Base-by-base conservation (phyloP, 805 yeast species). In the Teunomyces panamensis region DNA sequence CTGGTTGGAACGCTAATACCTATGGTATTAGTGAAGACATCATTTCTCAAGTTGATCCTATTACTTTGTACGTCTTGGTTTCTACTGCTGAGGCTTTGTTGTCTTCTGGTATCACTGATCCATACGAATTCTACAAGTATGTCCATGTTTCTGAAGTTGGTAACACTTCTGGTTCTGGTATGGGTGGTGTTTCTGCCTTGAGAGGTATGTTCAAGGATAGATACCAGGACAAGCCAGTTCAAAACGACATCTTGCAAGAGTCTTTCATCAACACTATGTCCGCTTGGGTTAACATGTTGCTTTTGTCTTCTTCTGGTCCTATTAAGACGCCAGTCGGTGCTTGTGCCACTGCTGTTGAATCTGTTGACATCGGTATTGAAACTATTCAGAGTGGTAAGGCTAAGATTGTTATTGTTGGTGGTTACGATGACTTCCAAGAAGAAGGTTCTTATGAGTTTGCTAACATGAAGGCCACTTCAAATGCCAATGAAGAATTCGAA, bases 311-410 rank as follows among this genome's bases (percentile, higher is more conserved):
- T 5, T 89, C 97, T 50, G 99, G 99, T 73, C 99, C 99, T 52
- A 90, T 91, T 71, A 91, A 91, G 80, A 95, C 99, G 27, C 98
- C 99, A 45, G 99, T 94, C 48, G 99, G 96, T 76, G 99, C 99
- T 35, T 94, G 99, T 80, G 99, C 99, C 44, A 94, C 99, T 56
- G 94, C 99, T 48, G 87, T 94, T 52, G 99, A 94, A 77, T 94
- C 99, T 53, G 87, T 94, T 56, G 99, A 94, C 68, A 80, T 82
- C 61, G 99, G 97, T 82, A 81, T 87, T 56, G 99, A 94, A 75
- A 89, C 96, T 46, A 90, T 94, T 61, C 72, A 89, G 59, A 76
- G 90, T 43, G 97, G 97, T 58, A 89, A 91, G 73, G 99, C 99
- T 49, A 90, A 89, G 81, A 83, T 94, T 60, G 89, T 94, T 71